These are phyloP conservation scores for Beauveria pseudobassiana DNA, from an alignment of 2,329 filamentous ascomycete species.

Conservation along the genomic window DNA sequence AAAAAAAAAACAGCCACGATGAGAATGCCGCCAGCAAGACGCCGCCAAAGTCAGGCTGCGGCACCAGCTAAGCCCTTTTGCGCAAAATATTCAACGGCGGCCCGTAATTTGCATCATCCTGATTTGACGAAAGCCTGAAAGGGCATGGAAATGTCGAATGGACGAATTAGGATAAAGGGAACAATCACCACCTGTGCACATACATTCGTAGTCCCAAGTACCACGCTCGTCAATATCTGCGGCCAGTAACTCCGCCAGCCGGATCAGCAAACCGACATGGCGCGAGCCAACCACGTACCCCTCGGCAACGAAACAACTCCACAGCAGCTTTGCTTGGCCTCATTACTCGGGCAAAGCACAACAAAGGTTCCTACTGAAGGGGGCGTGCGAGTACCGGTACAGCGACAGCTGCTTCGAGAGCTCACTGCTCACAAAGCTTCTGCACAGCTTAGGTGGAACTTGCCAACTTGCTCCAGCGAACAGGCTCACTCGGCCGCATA, in stretches of 20 bases:
- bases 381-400: neutral
- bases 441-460: neutral
- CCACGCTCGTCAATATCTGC: no score
- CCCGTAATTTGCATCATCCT: neutral
- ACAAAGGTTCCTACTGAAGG: no score
- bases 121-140: neutral
- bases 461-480: neutral
- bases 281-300: neutral
- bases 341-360: neutral
- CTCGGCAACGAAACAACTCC: neutral
- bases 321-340: neutral
- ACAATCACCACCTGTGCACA: no score
- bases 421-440: neutral
- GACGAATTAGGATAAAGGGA: neutral
- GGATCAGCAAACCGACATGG: slow-evolving; percentile 4
- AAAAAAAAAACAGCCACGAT: neutral
- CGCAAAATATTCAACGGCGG: neutral
- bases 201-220: no score
- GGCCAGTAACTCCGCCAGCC: neutral
- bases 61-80: neutral
- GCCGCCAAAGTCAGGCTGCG: neutral
- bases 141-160: neutral
- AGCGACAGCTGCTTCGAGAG: neutral
- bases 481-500: neutral
- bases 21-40: neutral